A percentile compares a stretch with the other conserved stretches of the same genome.
Conservation (phyloP, 352 stramenopile genomes). For the Phytophthora nicotianae region DNA sequence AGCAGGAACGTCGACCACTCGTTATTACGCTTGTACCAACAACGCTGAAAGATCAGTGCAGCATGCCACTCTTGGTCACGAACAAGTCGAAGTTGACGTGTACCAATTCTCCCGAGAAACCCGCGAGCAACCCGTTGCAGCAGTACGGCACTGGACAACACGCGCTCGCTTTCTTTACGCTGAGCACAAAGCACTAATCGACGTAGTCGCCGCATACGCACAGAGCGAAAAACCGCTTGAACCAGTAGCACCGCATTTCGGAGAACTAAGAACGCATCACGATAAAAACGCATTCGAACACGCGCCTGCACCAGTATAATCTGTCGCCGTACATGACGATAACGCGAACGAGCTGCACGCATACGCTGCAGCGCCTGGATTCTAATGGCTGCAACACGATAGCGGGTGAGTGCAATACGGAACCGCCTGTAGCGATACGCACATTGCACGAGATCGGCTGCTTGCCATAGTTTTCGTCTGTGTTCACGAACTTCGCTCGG, state of each 20-base stretch:
- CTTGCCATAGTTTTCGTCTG: slow-evolving; percentile 61
- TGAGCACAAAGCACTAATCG: slow-evolving; percentile 64
- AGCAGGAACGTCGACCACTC: slow-evolving; percentile 87
- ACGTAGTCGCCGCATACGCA: slow-evolving; percentile 54
- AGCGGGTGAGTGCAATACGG: slow-evolving; percentile 49
- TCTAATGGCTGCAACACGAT: slow-evolving; percentile 55
- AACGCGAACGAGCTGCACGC: slow-evolving; percentile 42
- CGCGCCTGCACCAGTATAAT: slow-evolving; percentile 67
- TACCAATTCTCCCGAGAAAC: slow-evolving; percentile 49
- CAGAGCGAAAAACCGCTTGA: slow-evolving; percentile 58
- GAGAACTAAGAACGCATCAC: slow-evolving; percentile 47
- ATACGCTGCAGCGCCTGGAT: slow-evolving; percentile 72
- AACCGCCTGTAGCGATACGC: slow-evolving; percentile 64
- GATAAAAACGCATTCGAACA: slow-evolving; percentile 54
- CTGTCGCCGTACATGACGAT: slow-evolving; percentile 32
- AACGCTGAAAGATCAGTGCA: slow-evolving; percentile 72
- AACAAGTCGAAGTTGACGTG: slow-evolving; percentile 29
- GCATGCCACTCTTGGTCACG: slow-evolving; percentile 59
- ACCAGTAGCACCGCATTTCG: slow-evolving; percentile 55
- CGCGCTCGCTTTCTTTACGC: slow-evolving; percentile 48
- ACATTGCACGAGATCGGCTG: slow-evolving; percentile 60
- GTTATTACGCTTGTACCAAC: slow-evolving; percentile 83
- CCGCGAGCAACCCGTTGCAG: slow-evolving; percentile 64
- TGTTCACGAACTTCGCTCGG: slow-evolving; percentile 58
- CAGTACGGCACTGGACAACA: slow-evolving; percentile 45